These are phyloP conservation scores for Penicillium sp. DNA, from an alignment of 2,329 filamentous ascomycete genomes.

Conservation along the genomic window DNA sequence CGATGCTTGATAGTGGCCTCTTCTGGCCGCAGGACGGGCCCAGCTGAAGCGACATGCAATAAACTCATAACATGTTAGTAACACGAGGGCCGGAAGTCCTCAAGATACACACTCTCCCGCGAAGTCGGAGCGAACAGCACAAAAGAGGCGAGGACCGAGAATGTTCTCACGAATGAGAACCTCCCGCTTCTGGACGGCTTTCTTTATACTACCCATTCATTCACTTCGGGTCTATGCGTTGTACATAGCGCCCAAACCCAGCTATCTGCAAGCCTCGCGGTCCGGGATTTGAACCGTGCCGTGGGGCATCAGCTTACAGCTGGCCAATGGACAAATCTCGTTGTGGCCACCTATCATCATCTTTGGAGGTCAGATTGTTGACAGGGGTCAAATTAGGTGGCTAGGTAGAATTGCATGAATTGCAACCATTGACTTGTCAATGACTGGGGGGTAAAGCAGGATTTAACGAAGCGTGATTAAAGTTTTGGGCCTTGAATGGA, in stretches of 20 bases:
- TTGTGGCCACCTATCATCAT: background rate
- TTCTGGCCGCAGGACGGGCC: conserved; percentile 35
- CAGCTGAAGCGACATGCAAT: conserved; percentile 13
- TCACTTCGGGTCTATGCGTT: background rate
- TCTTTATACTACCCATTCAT: background rate
- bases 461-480: background rate
- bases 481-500: background rate
- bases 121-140: background rate
- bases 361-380: background rate
- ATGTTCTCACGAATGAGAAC: background rate
- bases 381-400: background rate
- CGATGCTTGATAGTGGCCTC: conserved; percentile 35
- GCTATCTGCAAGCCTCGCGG: background rate
- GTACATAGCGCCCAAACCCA: background rate
- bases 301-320: background rate
- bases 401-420: background rate
- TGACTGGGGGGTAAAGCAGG: background rate
- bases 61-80: background rate
- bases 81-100: background rate
- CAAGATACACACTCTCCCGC: background rate
- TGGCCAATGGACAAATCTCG: background rate
- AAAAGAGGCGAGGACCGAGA: background rate
- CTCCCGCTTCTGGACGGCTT: background rate
- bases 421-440: background rate
- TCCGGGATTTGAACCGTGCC: background rate